Evolutionary conservation across 345 rosid species (phyloP), one percentile per base, ranked within the genome.

Genomic region (Nephelium lappaceum): DNA sequence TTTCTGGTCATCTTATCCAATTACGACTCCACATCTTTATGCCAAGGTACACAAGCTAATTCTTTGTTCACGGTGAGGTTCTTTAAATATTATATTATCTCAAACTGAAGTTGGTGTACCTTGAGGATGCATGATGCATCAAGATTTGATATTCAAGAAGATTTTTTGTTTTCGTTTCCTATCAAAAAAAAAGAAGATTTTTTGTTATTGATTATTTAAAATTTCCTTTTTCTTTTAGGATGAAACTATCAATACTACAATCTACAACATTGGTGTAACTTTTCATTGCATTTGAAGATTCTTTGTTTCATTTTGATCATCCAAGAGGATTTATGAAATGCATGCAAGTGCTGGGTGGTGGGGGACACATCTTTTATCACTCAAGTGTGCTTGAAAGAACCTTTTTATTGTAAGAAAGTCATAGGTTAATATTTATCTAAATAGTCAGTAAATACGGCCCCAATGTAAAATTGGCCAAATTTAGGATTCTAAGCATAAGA

Each of bases 1-100:
- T 85, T 94, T 90, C 80, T 94, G 99, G 99, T 90, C 99, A 73
- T 96, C 98, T 16, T 96, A 91, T 88, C 99, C 99, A 24, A 84
- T 96, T 75, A 91, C 97, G 6, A 90, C 92, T 14, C 8, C 88
- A 16, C 84, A 91, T 87, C 95, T 96, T 76, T 85, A 87, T 81
- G 77, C 83, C 19, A 96, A 94, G 97, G 97, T 96, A 84, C 85
- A 78, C 66, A 58, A 23, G 43, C 6, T 60, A 6, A 60, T 18
- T 55, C 68, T 23, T 64, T 64, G 25, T 51, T 12, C 31, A 31
- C 5, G 8, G 38, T 31, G 62, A 12, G 38, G 24, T 64, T 72
- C 70, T 25, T 64, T 18, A 18, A 19, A 58, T 12, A 39, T 58
- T 5, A 39, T 42, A 4, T 42, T 38, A 12, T 61, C 42, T 42